Conservation (phyloP, 108 stramenopile species). For the Cyclotella sp. region DNA sequence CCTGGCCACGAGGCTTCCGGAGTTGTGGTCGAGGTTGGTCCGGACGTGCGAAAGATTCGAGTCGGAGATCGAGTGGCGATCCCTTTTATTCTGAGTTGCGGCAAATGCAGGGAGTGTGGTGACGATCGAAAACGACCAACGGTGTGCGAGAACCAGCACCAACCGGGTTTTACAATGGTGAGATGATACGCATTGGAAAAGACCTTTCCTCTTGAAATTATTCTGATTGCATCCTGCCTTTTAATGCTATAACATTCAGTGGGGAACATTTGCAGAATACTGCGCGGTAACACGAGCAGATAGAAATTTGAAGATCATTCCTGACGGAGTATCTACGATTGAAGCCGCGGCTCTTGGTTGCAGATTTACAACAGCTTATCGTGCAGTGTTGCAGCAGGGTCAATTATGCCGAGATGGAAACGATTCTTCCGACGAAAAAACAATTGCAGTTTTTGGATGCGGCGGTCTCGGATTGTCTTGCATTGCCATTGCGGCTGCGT, state of each 20-base stretch:
- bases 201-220: no score
- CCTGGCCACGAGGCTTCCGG: slow-evolving; percentile 86
- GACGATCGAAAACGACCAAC: slow-evolving; percentile 50
- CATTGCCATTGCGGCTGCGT: slow-evolving; percentile 70
- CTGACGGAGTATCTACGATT: slow-evolving; percentile 65
- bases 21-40: slow-evolving; percentile 66
- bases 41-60: slow-evolving; percentile 24
- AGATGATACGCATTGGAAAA: neutral
- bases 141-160: slow-evolving; percentile 69
- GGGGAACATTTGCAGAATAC: slow-evolving; percentile 78
- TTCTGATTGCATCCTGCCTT: neutral
- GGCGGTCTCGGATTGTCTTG: slow-evolving; percentile 83
- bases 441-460: slow-evolving; percentile 68
- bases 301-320: slow-evolving; percentile 63
- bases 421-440: slow-evolving; percentile 11
- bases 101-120: slow-evolving; percentile 61
- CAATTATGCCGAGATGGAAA: slow-evolving; percentile 12
- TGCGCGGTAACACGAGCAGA: slow-evolving; percentile 68
- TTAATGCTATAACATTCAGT: neutral
- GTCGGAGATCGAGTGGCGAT: slow-evolving; percentile 75
- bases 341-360: slow-evolving; percentile 86
- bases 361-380: slow-evolving; percentile 83
- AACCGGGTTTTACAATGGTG: slow-evolving; percentile 76
- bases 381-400: slow-evolving; percentile 80
- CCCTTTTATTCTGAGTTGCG: slow-evolving; percentile 82